Evolutionary conservation across 1,139 yeast genomes (phyloP).

Genomic region (Kodamaea derodonti): DNA sequence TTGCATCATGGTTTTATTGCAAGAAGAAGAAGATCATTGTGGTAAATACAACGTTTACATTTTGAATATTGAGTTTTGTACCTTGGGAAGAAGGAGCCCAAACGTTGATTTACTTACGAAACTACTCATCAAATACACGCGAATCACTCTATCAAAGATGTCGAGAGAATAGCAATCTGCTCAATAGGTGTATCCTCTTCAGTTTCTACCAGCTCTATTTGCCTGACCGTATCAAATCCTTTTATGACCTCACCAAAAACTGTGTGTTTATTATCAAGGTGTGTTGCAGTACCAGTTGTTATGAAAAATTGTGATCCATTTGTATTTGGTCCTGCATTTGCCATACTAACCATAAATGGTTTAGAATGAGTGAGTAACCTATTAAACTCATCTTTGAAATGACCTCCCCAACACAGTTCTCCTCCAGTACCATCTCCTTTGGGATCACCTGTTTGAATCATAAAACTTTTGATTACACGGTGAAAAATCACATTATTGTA

Average conservation of each 20-base stretch:
- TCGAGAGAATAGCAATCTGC: conserved; percentile 20
- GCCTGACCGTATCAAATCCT: conserved; percentile 26
- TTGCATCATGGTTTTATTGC: too few species aligned
- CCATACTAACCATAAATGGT: conserved; percentile 48
- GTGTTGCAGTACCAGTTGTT: conserved; percentile 24
- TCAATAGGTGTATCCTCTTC: conserved; percentile 21
- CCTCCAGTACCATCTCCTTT: conserved; percentile 50
- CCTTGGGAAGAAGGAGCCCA: too few species aligned
- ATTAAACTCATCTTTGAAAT: conserved; percentile 42
- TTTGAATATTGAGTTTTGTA: too few species aligned
- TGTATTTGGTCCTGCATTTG: conserved; percentile 28
- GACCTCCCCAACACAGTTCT: conserved; percentile 41
- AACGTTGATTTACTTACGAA: too few species aligned
- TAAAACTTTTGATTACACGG: conserved; percentile 43
- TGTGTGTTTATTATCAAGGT: conserved; percentile 27
- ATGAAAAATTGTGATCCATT: conserved; percentile 33
- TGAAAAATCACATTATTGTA: conserved; percentile 44
- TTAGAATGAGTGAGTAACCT: conserved; percentile 32
- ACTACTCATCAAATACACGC: too few species aligned
- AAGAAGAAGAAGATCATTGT: too few species aligned
- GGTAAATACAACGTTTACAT: too few species aligned
- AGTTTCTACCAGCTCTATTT: conserved; percentile 23
- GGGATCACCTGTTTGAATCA: conserved; percentile 56
- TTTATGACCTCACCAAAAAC: conserved; percentile 27
- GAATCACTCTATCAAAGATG: too few species aligned